Evolutionary conservation across 2,329 filamentous ascomycete genomes (phyloP).

Genomic region (Alternaria brassicicola): DNA sequence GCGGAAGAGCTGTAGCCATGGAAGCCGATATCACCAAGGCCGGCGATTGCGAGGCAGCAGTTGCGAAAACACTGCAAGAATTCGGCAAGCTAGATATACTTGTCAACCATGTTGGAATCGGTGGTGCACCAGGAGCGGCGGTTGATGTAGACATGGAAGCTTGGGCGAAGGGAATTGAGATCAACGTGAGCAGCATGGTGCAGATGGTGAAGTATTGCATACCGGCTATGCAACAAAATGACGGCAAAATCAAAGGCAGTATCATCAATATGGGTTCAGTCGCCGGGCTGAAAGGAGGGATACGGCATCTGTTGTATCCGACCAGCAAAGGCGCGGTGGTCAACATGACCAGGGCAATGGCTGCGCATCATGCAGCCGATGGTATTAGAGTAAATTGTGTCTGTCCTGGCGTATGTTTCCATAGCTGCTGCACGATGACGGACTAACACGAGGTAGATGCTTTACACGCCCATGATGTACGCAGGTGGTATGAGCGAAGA

Average conservation of each 20-base stretch:
- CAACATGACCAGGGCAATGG: constrained; percentile 64
- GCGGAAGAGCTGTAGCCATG: constrained; percentile 51
- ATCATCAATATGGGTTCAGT: constrained; percentile 70
- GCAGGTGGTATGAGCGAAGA: constrained; percentile 58
- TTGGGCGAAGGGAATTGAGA: constrained; percentile 63
- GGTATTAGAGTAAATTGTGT: constrained; percentile 63
- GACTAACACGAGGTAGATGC: constrained; percentile 43
- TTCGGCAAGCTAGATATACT: constrained; percentile 68
- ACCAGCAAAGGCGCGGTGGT: constrained; percentile 62
- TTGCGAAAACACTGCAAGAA: constrained; percentile 51
- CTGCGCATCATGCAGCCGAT: constrained; percentile 58
- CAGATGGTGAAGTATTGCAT: constrained; percentile 67
- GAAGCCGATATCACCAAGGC: constrained; percentile 62
- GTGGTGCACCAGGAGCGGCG: constrained; percentile 64
- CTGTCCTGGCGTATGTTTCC: constrained; percentile 52
- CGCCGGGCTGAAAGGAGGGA: constrained; percentile 62
- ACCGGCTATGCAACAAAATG: constrained; percentile 64
- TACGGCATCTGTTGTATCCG: constrained; percentile 61
- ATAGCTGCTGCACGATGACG: background rate
- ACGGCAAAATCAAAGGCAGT: constrained; percentile 52
- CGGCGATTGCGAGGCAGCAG: constrained; percentile 56
- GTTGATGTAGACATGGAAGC: constrained; percentile 64
- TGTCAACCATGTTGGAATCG: constrained; percentile 69
- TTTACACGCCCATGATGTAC: constrained; percentile 64
- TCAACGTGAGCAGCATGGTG: constrained; percentile 71